Evolutionary conservation across 768 basidiomycete genomes (phyloP).

Genomic region (Collybia mongolica): DNA sequence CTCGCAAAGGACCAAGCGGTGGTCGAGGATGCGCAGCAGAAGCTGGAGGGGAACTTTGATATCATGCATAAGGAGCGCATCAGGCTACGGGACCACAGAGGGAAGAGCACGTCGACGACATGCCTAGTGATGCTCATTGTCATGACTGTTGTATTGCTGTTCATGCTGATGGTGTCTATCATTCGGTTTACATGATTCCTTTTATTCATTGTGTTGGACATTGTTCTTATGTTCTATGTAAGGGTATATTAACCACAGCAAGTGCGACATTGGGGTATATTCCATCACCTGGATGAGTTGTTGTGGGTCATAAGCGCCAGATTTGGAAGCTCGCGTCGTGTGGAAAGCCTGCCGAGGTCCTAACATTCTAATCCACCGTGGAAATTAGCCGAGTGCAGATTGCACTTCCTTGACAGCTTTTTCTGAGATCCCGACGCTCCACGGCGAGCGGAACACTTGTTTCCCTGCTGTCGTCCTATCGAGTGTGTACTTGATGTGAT

Average conservation of each 20-base stretch:
- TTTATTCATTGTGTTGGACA: not conserved
- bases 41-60: constrained; percentile 72
- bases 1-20: constrained; percentile 76
- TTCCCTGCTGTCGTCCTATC: no score
- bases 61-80: constrained; percentile 65
- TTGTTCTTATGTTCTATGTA: constrained; percentile 8
- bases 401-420: no score
- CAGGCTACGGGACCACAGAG: constrained; percentile 58
- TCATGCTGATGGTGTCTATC: constrained; percentile 67
- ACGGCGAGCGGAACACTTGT: no score
- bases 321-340: no score
- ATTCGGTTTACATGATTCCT: constrained; percentile 49
- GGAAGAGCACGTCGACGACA: constrained; percentile 69
- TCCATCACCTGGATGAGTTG: no score
- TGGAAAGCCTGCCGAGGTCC: no score
- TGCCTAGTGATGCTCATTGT: constrained; percentile 68
- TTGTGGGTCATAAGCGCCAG: no score
- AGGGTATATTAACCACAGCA: not conserved
- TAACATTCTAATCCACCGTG: no score
- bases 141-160: constrained; percentile 64
- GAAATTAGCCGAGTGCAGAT: no score
- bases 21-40: constrained; percentile 62
- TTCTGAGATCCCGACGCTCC: no score
- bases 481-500: no score
- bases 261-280: no score